phyloP scores from a whole-genome alignment of 257 asterid genomes.

The Euphrasia confusa region DNA sequence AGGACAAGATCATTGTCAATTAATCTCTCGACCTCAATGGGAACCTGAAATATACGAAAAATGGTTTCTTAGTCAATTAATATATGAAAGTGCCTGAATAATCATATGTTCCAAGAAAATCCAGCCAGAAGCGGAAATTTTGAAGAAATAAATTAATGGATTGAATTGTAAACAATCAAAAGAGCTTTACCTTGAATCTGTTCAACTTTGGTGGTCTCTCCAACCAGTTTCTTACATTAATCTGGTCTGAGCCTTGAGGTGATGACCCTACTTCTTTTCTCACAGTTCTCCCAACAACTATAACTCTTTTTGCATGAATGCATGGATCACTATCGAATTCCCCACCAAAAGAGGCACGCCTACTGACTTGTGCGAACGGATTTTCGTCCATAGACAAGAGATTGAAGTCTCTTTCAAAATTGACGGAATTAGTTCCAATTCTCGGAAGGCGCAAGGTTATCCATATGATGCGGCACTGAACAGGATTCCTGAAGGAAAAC shows the following conservation, averaged over 20 bases:
- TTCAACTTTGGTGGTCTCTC: slow-evolving; percentile 71
- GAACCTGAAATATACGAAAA: slow-evolving; percentile 55
- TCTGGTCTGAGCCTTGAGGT: slow-evolving; percentile 56
- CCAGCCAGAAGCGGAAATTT: too few relatives aligned
- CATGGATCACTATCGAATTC: slow-evolving; percentile 69
- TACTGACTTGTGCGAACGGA: slow-evolving; percentile 57
- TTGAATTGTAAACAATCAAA: too few relatives aligned
- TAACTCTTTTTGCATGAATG: slow-evolving; percentile 80
- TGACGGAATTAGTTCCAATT: slow-evolving; percentile 70
- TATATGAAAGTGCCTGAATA: slow-evolving; percentile 8
- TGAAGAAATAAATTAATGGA: too few relatives aligned
- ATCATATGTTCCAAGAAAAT: too few relatives aligned
- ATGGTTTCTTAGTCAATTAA: slow-evolving; percentile 19
- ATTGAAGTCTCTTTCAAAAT: slow-evolving; percentile 57
- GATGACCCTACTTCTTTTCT: slow-evolving; percentile 52
- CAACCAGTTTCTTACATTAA: slow-evolving; percentile 73
- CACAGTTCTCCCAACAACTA: slow-evolving; percentile 64
- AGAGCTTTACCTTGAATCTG: slow-evolving; percentile 76
- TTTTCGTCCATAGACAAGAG: slow-evolving; percentile 85
- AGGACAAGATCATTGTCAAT: slow-evolving; percentile 69
- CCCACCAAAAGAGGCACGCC: slow-evolving; percentile 91
- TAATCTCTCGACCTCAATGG: slow-evolving; percentile 84
- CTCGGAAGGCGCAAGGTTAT: slow-evolving; percentile 70
- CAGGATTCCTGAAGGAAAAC: slow-evolving; percentile 68
- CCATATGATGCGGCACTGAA: slow-evolving; percentile 93